phyloP scores from a whole-genome alignment of 177 flowering plant species.

The Vitis hybrid region DNA sequence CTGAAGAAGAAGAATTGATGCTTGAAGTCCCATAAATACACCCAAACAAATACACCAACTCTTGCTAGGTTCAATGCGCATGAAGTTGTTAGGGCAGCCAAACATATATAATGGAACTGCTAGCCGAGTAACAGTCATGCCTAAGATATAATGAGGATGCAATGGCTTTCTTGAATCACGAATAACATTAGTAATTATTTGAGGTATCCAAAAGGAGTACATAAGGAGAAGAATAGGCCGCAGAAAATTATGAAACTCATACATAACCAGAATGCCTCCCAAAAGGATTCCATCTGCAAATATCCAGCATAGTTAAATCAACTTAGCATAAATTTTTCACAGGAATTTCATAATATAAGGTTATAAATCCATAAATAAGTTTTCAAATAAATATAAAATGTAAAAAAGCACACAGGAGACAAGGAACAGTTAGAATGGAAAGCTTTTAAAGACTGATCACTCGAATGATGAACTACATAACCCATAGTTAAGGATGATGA shows the following conservation, averaged over 20 bases:
- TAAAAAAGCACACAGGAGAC: too few species aligned
- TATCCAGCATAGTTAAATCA: background rate
- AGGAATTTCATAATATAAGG: too few species aligned
- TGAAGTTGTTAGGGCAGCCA: constrained; percentile 95
- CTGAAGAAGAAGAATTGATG: constrained; percentile 81
- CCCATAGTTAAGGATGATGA: too few species aligned
- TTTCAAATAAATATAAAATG: background rate
- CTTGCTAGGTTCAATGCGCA: constrained; percentile 85
- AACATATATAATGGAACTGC: constrained; percentile 89
- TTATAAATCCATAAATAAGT: background rate
- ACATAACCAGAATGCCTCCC: constrained; percentile 95
- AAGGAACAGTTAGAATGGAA: too few species aligned
- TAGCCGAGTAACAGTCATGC: constrained; percentile 82
- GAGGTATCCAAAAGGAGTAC: constrained; percentile 98
- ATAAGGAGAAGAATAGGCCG: constrained; percentile 77
- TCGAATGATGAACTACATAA: too few species aligned
- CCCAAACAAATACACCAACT: constrained; percentile 78
- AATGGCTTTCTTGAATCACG: constrained; percentile 95
- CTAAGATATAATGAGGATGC: constrained; percentile 92
- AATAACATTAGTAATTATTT: constrained; percentile 73
- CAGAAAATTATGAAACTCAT: constrained; percentile 77
- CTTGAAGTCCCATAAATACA: constrained; percentile 75
- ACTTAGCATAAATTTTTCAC: background rate
- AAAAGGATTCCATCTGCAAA: constrained; percentile 95
- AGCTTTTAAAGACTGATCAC: too few species aligned